Conservation (phyloP, 2,329 filamentous ascomycete genomes). For the Colletotrichum incanum region DNA sequence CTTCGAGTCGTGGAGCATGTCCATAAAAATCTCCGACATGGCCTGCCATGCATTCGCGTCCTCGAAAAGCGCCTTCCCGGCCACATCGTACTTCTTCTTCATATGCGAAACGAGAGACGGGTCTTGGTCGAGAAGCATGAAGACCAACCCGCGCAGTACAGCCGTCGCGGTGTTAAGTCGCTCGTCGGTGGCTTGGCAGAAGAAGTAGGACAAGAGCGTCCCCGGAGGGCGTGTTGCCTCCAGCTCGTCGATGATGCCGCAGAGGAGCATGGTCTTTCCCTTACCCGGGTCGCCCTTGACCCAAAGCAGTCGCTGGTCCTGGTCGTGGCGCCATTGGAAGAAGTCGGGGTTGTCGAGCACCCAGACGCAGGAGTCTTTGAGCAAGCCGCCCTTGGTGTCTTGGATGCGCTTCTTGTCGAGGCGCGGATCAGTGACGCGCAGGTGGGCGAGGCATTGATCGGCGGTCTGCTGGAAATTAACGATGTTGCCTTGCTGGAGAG, state of each 20-base stretch:
- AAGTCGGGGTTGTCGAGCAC: conserved; percentile 51
- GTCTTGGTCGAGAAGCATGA: conserved; percentile 54
- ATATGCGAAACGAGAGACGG: conserved; percentile 54
- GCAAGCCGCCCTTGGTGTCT: conserved; percentile 46
- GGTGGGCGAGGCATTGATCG: too few species aligned
- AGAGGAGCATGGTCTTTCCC: conserved; percentile 56
- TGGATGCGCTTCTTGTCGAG: conserved; percentile 41
- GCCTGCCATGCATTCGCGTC: conserved; percentile 50
- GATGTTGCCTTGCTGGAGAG: too few species aligned
- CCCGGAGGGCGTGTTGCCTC: conserved; percentile 11
- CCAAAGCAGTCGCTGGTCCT: conserved; percentile 50
- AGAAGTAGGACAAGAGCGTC: conserved; percentile 51
- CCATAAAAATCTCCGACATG: conserved; percentile 56
- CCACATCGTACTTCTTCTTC: conserved; percentile 51
- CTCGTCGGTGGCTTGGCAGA: conserved; percentile 59
- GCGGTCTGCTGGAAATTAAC: too few species aligned
- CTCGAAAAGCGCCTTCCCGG: conserved; percentile 57
- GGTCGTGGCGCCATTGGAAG: conserved; percentile 46
- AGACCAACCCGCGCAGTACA: conserved; percentile 61
- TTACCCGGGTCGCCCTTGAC: conserved; percentile 55
- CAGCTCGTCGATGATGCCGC: conserved; percentile 50
- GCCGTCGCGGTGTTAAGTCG: conserved; percentile 56
- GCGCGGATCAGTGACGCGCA: neutral
- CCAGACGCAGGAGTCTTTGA: conserved; percentile 52
- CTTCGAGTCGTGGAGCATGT: conserved; percentile 56